Conservation (phyloP, 768 basidiomycete species). For the Leccinellum albellum region DNA sequence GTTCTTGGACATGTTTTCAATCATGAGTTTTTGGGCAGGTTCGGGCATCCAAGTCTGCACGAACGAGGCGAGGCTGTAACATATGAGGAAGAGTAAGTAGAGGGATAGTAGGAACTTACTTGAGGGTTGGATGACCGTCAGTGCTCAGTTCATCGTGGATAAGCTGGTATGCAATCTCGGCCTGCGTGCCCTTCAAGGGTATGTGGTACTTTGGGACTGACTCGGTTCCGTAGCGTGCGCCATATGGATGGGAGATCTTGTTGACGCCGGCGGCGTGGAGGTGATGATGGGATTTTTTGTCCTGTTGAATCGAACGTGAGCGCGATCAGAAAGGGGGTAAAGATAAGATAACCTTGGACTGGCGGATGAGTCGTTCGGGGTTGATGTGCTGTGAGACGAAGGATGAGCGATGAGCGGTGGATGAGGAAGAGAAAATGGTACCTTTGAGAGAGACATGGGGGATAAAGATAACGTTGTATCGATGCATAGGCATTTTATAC, state of each 20-base stretch:
- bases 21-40: conserved; percentile 50
- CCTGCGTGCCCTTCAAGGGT: conserved; percentile 54
- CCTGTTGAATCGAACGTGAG: conserved; percentile 32
- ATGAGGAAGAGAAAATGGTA: conserved; percentile 14
- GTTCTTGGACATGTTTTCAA: conserved; percentile 65
- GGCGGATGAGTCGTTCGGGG: conserved; percentile 58
- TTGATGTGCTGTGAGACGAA: conserved; percentile 62
- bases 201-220: conserved; percentile 68
- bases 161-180: conserved; percentile 51
- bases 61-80: conserved; percentile 51
- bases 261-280: conserved; percentile 35
- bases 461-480: background rate
- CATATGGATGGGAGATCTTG: conserved; percentile 45
- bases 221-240: conserved; percentile 61
- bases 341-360: conserved; percentile 42
- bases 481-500: background rate
- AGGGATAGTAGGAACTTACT: conserved; percentile 22
- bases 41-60: conserved; percentile 65
- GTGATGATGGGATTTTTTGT: conserved; percentile 39
- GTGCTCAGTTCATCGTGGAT: conserved; percentile 62
- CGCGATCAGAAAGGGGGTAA: background rate
- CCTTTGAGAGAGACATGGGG: conserved; percentile 60
- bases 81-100: conserved; percentile 1
- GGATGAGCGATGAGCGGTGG: background rate
- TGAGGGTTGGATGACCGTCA: conserved; percentile 54